Conservation (phyloP, 805 yeast species). For the Lachancea lanzarotensis region DNA sequence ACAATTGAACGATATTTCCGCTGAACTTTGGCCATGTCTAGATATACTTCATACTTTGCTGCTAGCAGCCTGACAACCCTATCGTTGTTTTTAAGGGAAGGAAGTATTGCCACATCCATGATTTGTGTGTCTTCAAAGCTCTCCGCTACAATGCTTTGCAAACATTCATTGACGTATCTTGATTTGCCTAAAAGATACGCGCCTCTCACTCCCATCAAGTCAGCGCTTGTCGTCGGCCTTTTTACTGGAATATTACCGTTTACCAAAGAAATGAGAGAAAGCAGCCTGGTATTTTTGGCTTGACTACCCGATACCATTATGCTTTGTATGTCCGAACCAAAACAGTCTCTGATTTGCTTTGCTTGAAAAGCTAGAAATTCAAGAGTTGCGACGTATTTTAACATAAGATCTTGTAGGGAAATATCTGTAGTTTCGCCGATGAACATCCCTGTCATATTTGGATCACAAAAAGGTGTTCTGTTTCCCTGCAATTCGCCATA, state of each 20-base stretch:
- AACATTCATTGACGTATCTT: background rate
- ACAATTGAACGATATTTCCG: slow-evolving; percentile 25
- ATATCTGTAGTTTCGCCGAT: slow-evolving; percentile 42
- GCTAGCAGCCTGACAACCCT: slow-evolving; percentile 13
- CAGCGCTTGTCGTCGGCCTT: slow-evolving; percentile 11
- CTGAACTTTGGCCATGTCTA: slow-evolving; percentile 35
- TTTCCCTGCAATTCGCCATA: slow-evolving; percentile 56
- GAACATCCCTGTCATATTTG: slow-evolving; percentile 41
- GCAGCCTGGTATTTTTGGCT: slow-evolving; percentile 40
- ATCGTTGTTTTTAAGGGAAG: background rate
- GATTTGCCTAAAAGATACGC: slow-evolving; percentile 20
- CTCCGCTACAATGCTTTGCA: slow-evolving; percentile 6
- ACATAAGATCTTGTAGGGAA: slow-evolving; percentile 32
- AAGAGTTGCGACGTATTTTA: slow-evolving; percentile 40
- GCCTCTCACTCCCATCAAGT: slow-evolving; percentile 21
- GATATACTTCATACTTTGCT: slow-evolving; percentile 20
- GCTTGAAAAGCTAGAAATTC: slow-evolving; percentile 51
- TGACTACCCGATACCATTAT: slow-evolving; percentile 50
- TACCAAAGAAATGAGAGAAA: slow-evolving; percentile 29
- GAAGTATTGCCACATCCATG: background rate
- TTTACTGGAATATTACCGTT: slow-evolving; percentile 11
- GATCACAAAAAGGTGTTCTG: slow-evolving; percentile 49
- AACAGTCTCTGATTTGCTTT: slow-evolving; percentile 34
- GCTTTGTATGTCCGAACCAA: slow-evolving; percentile 25
- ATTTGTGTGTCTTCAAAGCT: background rate